phyloP scores from a whole-genome alignment of 306 rosid species.

The Geum urbanum region DNA sequence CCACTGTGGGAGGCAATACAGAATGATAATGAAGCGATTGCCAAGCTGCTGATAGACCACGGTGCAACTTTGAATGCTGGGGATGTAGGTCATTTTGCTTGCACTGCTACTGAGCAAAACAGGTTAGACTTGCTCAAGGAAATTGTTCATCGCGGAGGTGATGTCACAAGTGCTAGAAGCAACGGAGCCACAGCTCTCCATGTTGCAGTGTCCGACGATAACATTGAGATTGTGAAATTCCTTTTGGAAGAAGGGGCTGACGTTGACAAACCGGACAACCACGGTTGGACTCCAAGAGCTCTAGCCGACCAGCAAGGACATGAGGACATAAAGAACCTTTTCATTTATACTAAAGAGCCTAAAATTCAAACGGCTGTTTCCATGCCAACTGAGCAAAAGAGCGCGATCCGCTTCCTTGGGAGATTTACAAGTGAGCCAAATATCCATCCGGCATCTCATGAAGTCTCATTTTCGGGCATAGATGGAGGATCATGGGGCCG shows the following conservation, averaged over 20 bases:
- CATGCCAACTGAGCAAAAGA: conserved; percentile 33
- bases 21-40: conserved; percentile 51
- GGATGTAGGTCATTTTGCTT: conserved; percentile 62
- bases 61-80: conserved; percentile 55
- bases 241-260: conserved; percentile 64
- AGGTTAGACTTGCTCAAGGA: conserved; percentile 54
- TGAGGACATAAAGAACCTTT: conserved; percentile 53
- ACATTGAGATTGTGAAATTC: conserved; percentile 50
- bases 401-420: conserved; percentile 43
- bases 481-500: conserved; percentile 46
- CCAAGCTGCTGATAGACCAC: conserved; percentile 49
- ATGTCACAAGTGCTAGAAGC: conserved; percentile 39
- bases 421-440: conserved; percentile 72
- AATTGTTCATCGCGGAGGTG: conserved; percentile 52
- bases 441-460: conserved; percentile 40
- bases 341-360: conserved; percentile 38
- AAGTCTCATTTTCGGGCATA: conserved; percentile 30
- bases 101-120: conserved; percentile 59
- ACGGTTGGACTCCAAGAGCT: conserved; percentile 74
- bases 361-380: conserved; percentile 30
- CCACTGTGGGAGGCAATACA: conserved; percentile 80
- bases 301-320: conserved; percentile 87
- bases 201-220: conserved; percentile 70
- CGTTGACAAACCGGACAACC: conserved; percentile 47
- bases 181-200: conserved; percentile 71